Evolutionary conservation across 2,329 filamentous ascomycete genomes (phyloP).

Genomic region (Trichoderma harzianum): DNA sequence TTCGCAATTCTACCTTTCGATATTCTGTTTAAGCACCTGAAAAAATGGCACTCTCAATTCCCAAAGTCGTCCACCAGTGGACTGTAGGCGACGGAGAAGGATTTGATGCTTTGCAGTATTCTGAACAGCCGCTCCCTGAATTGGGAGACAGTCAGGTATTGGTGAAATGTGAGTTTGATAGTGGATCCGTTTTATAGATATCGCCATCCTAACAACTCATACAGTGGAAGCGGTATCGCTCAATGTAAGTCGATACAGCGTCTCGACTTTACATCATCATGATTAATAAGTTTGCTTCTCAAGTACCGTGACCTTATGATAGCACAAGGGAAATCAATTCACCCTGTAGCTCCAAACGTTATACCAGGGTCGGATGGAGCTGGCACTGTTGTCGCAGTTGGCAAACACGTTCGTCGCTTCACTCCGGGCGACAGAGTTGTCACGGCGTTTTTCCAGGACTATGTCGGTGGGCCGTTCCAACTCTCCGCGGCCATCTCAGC

Average conservation of each 20-base stretch:
- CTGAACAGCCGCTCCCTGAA: neutral
- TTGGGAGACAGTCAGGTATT: slow-evolving; percentile 2
- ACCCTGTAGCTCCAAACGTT: neutral
- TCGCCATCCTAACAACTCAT: neutral
- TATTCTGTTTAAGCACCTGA: neutral
- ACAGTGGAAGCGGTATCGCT: slow-evolving; percentile 1
- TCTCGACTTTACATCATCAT: neutral
- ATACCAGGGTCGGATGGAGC: neutral
- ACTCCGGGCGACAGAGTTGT: slow-evolving; percentile 5
- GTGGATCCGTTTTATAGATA: neutral
- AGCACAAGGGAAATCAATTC: neutral
- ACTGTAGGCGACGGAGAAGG: neutral
- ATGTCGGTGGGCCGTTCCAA: neutral
- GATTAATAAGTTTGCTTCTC: neutral
- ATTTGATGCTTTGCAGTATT: neutral
- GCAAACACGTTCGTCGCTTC: slow-evolving; percentile 2
- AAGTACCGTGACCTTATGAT: slow-evolving; percentile 2
- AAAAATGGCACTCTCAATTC: neutral
- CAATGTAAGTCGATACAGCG: neutral
- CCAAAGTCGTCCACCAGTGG: neutral
- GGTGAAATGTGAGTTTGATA: neutral
- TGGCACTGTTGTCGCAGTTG: neutral
- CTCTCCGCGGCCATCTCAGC: neutral
- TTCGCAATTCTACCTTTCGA: neutral
- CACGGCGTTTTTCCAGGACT: neutral